A percentile compares a stretch with the other conserved stretches of the same genome.
These are phyloP conservation scores for Striga asiatica DNA, from an alignment of 257 asterid genomes.

Conservation along the genomic window DNA sequence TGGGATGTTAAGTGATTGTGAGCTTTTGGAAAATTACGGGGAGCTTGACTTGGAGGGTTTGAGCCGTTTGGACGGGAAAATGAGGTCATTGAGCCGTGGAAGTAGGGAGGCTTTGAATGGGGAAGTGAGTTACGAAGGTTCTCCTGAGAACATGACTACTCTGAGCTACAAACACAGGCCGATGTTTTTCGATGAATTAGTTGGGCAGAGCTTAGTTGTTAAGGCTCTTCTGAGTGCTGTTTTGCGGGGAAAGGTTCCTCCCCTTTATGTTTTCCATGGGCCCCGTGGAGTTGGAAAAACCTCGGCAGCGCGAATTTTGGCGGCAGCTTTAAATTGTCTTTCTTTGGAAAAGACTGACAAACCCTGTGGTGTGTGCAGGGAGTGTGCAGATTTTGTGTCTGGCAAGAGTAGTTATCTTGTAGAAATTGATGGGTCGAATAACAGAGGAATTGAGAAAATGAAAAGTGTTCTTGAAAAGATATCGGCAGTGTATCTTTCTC, in stretches of 20 bases:
- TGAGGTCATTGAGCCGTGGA: slow-evolving; percentile 70
- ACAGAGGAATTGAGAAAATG: slow-evolving; percentile 37
- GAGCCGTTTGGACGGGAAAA: slow-evolving; percentile 63
- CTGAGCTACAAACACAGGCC: slow-evolving; percentile 66
- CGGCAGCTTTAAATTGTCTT: slow-evolving; percentile 70
- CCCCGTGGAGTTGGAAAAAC: slow-evolving; percentile 89
- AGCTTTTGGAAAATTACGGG: slow-evolving; percentile 42
- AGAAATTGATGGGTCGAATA: slow-evolving; percentile 61
- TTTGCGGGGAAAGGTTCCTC: slow-evolving; percentile 47
- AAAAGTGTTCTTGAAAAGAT: slow-evolving; percentile 35
- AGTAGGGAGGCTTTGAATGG: slow-evolving; percentile 39
- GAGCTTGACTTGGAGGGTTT: slow-evolving; percentile 75
- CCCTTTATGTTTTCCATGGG: slow-evolving; percentile 71
- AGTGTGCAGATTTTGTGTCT: slow-evolving; percentile 48
- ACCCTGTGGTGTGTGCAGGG: slow-evolving; percentile 75
- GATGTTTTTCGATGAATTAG: slow-evolving; percentile 52
- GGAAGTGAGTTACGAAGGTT: slow-evolving; percentile 33
- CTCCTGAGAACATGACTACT: slow-evolving; percentile 43
- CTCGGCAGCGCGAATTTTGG: slow-evolving; percentile 55
- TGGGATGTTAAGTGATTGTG: slow-evolving; percentile 50
- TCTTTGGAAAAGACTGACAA: slow-evolving; percentile 45
- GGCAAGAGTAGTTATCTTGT: slow-evolving; percentile 40
- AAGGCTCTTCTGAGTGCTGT: slow-evolving; percentile 49
- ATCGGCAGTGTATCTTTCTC: slow-evolving; percentile 27
- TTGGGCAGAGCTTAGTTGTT: slow-evolving; percentile 65